These are phyloP conservation scores for Talaromyces marneffei DNA, from an alignment of 2,329 filamentous ascomycete genomes.

Conservation along the genomic window DNA sequence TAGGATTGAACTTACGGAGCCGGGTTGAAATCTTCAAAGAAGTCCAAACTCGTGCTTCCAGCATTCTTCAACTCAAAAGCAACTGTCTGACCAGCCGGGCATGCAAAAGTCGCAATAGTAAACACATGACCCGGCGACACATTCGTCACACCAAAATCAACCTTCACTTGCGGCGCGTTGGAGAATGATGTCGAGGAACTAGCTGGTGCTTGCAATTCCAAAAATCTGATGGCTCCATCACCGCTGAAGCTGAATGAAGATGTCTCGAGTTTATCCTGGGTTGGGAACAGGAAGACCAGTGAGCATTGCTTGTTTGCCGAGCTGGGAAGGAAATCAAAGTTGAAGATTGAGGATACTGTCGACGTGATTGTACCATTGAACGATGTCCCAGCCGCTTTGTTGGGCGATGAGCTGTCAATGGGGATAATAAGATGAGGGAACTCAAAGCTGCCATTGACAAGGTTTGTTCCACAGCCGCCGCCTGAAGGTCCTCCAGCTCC, in stretches of 20 bases:
- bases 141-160: conserved; percentile 40
- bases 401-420: conserved; percentile 50
- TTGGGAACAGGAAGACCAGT: conserved; percentile 61
- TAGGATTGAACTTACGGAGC: conserved; percentile 35
- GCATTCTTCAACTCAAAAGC: conserved; percentile 48
- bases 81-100: conserved; percentile 49
- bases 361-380: conserved; percentile 53
- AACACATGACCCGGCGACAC: conserved; percentile 53
- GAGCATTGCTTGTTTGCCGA: conserved; percentile 57
- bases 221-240: conserved; percentile 50
- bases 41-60: conserved; percentile 50
- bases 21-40: conserved; percentile 60
- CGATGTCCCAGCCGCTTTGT: conserved; percentile 48
- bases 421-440: conserved; percentile 60
- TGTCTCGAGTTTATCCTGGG: conserved; percentile 52
- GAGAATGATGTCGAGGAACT: conserved; percentile 48
- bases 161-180: conserved; percentile 44
- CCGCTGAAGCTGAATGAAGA: conserved; percentile 53
- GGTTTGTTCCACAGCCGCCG: conserved; percentile 40
- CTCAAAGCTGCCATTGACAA: conserved; percentile 44
- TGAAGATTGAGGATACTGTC: conserved; percentile 56
- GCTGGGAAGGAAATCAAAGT: conserved; percentile 58
- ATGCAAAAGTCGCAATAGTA: conserved; percentile 49
- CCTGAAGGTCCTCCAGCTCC: conserved; percentile 11
- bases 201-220: conserved; percentile 45